Evolutionary conservation across 257 asterid genomes (phyloP).

Genomic region (Paraleonurus japonicus): DNA sequence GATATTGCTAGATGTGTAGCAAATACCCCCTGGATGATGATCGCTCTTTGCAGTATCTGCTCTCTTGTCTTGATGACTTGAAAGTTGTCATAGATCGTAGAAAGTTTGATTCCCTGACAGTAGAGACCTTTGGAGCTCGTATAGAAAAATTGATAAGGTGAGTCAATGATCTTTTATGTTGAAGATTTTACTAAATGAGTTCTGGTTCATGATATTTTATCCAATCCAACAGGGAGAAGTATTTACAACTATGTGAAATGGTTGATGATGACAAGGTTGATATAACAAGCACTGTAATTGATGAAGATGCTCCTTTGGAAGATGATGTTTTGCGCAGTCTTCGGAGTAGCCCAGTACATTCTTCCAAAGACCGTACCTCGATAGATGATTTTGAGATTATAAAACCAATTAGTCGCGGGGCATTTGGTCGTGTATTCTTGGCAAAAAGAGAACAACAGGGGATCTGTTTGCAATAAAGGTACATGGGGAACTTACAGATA

Average conservation of each 20-base stretch:
- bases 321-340: slow-evolving; percentile 97
- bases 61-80: slow-evolving; percentile 96
- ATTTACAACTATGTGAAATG: slow-evolving; percentile 88
- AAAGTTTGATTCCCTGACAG: slow-evolving; percentile 89
- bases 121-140: slow-evolving; percentile 98
- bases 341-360: slow-evolving; percentile 91
- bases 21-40: slow-evolving; percentile 84
- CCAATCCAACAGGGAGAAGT: slow-evolving; percentile 73
- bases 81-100: slow-evolving; percentile 79
- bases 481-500: slow-evolving; percentile 20
- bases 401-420: slow-evolving; percentile 99
- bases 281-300: slow-evolving; percentile 83
- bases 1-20: slow-evolving; percentile 97
- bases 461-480: slow-evolving; percentile 98
- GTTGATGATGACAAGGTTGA: slow-evolving; percentile 96
- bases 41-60: slow-evolving; percentile 70
- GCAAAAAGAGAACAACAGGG: slow-evolving; percentile 96
- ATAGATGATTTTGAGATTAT: slow-evolving; percentile 98
- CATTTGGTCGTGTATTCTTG: slow-evolving; percentile 97
- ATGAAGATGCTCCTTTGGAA: slow-evolving; percentile 96
- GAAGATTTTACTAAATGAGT: not conserved
- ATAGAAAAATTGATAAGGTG: slow-evolving; percentile 93
- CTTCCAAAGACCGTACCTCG: slow-evolving; percentile 89
- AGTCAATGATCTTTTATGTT: slow-evolving; percentile 21
- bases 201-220: slow-evolving; percentile 21